Base-by-base conservation (phyloP, 2,329 filamentous ascomycete genomes). In the Anthostomella pinea region DNA sequence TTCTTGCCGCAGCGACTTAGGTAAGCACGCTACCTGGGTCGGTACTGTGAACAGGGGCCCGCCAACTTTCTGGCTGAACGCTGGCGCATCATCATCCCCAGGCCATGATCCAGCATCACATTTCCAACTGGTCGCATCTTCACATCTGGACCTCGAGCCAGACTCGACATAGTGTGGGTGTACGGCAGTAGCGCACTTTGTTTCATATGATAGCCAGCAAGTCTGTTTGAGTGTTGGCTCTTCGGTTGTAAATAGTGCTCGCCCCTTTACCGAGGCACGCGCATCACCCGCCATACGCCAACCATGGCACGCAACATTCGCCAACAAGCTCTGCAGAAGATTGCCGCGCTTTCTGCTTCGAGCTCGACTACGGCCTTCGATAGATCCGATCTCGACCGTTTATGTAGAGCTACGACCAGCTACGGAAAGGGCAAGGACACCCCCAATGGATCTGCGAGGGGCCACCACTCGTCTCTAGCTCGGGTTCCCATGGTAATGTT, bases 291-390 rank as follows among this genome's bases (percentile, higher is more conserved):
- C 14, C 30, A 24, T 34, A 20, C 23, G 14, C 26, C 32, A 40
- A 60, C 35, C 41, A 77, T 77, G 64, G 64, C 70, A 46, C 70
- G 72, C 56, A 69, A 77, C 52, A 73, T 83, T 44, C 77, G 80
- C 56, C 75, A 74, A 46, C 71, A 70, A 56, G 80, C 80, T 48
- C 67, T 84, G 38, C 69, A 82, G 62, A 82, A 79, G 65, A 81
- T 84, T 48, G 80, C 80, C 26, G 69, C 72, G 29, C 68, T 84
- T 35, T 81, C 80, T 10, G 76, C 79, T 18, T 66, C 70, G 26
- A 73, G 66, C 56, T 64, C 76, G 13, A 61, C 66, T 28, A 66
- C 70, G 9, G 67, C 75, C 2, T 77, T 77, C 49, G 78, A 83
- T 52, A 70, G 72, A 56, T 79, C 79, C 32, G 80, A 83, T 46